These are phyloP conservation scores for Isatis lusitanica DNA, from an alignment of 441 rosid species.

Conservation along the genomic window DNA sequence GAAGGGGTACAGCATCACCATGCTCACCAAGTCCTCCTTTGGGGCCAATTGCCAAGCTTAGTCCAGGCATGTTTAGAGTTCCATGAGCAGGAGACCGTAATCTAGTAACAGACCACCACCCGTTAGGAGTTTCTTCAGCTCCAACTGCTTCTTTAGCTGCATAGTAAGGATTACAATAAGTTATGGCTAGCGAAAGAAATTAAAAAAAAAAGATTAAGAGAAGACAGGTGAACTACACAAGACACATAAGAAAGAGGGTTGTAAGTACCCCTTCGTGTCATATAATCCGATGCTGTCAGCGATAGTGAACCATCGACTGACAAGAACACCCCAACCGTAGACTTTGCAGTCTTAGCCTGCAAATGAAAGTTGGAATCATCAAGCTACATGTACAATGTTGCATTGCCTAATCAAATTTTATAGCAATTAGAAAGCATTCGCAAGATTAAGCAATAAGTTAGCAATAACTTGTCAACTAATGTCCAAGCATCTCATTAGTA, in stretches of 20 bases:
- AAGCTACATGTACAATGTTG: slow-evolving; percentile 4
- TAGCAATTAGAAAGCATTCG: slow-evolving; percentile 6
- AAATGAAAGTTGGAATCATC: slow-evolving; percentile 22
- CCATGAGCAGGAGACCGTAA: slow-evolving; percentile 98
- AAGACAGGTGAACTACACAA: slow-evolving; percentile 7
- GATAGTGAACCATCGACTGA: slow-evolving; percentile 76
- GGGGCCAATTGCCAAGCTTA: slow-evolving; percentile 83
- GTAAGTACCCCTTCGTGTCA: slow-evolving; percentile 74
- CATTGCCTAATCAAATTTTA: background rate
- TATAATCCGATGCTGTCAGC: slow-evolving; percentile 67
- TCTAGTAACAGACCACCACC: slow-evolving; percentile 94
- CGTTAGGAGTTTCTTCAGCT: slow-evolving; percentile 89
- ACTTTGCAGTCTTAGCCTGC: slow-evolving; percentile 96
- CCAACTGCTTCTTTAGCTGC: slow-evolving; percentile 96
- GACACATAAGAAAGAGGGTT: slow-evolving; percentile 10
- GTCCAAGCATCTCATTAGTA: slow-evolving; percentile 41
- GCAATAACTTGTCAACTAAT: slow-evolving; percentile 10
- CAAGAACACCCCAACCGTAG: slow-evolving; percentile 75
- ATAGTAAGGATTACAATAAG: slow-evolving; percentile 22
- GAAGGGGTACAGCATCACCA: slow-evolving; percentile 92
- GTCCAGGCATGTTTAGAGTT: slow-evolving; percentile 80
- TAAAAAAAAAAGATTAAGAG: background rate
- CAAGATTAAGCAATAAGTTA: background rate
- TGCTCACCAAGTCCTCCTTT: slow-evolving; percentile 97
- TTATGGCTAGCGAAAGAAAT: slow-evolving; percentile 6